These are phyloP conservation scores for Cyclanthera cordifolia DNA, from an alignment of 306 rosid species.

Conservation along the genomic window DNA sequence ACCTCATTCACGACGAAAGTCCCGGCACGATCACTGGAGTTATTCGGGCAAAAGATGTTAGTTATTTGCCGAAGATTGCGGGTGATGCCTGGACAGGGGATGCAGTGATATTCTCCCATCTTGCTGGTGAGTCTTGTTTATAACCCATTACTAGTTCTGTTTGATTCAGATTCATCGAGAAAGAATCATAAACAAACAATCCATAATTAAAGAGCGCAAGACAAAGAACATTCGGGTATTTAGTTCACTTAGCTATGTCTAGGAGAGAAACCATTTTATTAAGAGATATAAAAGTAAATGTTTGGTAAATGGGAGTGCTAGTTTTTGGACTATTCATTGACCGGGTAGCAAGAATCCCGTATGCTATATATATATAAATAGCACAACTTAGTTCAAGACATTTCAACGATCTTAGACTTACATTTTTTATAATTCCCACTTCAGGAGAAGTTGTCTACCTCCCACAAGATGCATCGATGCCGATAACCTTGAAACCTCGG, in stretches of 20 bases:
- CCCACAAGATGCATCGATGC: conserved; percentile 50
- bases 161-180: too few relatives aligned
- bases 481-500: conserved; percentile 40
- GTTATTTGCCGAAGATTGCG: conserved; percentile 38
- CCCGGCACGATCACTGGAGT: conserved; percentile 49
- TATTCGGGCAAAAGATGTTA: conserved; percentile 67
- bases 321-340: too few relatives aligned
- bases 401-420: neutral
- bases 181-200: too few relatives aligned
- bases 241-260: too few relatives aligned
- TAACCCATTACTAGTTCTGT: neutral
- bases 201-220: too few relatives aligned
- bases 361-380: too few relatives aligned
- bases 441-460: conserved; percentile 58
- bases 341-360: too few relatives aligned
- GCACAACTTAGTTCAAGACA: too few relatives aligned
- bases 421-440: neutral
- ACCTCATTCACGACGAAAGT: conserved; percentile 50
- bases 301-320: too few relatives aligned
- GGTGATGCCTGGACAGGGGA: conserved; percentile 61
- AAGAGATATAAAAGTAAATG: too few relatives aligned
- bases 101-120: conserved; percentile 52
- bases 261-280: too few relatives aligned
- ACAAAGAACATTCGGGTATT: too few relatives aligned
- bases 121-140: conserved; percentile 45